Evolutionary conservation across 352 stramenopile genomes (phyloP).

Genomic region (Globisporangium rhizosaccharum): DNA sequence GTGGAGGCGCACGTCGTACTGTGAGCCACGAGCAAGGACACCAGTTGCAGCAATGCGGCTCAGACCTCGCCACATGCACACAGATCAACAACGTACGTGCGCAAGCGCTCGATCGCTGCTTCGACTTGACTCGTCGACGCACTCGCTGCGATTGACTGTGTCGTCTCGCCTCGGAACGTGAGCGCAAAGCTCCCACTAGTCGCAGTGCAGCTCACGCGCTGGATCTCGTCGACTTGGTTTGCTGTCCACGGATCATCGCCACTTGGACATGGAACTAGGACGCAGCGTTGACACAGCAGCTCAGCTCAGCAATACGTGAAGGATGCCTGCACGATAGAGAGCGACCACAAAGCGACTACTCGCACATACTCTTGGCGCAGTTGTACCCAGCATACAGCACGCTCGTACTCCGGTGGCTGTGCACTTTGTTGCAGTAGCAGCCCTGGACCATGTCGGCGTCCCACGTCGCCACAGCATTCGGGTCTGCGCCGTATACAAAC

Average conservation of each 20-base stretch:
- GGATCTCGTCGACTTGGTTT: conserved; percentile 69
- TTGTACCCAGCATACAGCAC: conserved; percentile 69
- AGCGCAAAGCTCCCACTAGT: conserved; percentile 72
- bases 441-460: conserved; percentile 82
- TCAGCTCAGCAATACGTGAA: neutral
- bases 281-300: neutral
- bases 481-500: conserved; percentile 67
- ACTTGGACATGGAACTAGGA: conserved; percentile 57
- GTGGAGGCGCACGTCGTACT: neutral
- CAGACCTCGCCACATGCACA: no score
- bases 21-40: neutral
- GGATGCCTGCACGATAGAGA: neutral
- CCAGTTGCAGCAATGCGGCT: no score
- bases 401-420: conserved; percentile 35
- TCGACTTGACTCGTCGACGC: conserved; percentile 23
- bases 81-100: conserved; percentile 28
- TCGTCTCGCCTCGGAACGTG: conserved; percentile 71
- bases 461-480: conserved; percentile 78
- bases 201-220: conserved; percentile 62
- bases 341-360: neutral
- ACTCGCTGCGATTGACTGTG: conserved; percentile 26
- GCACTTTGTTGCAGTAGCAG: conserved; percentile 85
- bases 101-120: conserved; percentile 43
- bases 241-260: conserved; percentile 87
- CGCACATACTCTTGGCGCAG: conserved; percentile 53